A percentile compares a stretch with the other conserved stretches of the same genome.
Evolutionary conservation across 192 early-diverging fungal species (phyloP).

Genomic region (Backusella westeae): DNA sequence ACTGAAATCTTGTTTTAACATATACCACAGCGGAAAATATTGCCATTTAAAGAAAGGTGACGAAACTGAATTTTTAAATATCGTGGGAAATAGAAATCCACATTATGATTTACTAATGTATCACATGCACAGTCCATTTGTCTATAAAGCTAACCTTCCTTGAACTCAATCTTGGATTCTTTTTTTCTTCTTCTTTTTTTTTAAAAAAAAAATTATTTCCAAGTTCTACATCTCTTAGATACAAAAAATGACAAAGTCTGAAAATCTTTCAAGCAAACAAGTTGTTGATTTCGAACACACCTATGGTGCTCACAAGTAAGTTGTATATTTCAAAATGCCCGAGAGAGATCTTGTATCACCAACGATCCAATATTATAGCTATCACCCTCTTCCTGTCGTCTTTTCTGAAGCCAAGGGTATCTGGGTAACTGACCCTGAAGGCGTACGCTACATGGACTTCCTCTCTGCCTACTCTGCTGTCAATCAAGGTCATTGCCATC

Average conservation of each 20-base stretch:
- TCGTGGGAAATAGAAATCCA: neutral
- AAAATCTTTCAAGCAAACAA: slow-evolving; percentile 33
- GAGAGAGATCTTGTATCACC: neutral
- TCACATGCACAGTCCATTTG: neutral
- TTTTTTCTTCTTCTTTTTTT: neutral
- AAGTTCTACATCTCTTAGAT: no score
- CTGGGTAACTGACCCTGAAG: slow-evolving; percentile 94
- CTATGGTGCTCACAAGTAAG: slow-evolving; percentile 93
- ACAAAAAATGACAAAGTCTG: neutral
- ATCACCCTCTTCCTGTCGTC: slow-evolving; percentile 96
- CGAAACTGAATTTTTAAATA: neutral
- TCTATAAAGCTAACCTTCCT: neutral
- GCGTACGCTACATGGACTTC: slow-evolving; percentile 85
- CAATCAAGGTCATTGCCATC: slow-evolving; percentile 95
- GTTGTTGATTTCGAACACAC: slow-evolving; percentile 77
- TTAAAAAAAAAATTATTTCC: neutral
- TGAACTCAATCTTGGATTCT: neutral
- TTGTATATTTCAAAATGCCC: neutral
- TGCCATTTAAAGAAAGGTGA: neutral
- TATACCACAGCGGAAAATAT: neutral
- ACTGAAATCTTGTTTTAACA: neutral
- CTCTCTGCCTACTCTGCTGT: slow-evolving; percentile 82
- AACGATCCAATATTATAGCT: slow-evolving; percentile 43
- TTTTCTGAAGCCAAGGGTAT: slow-evolving; percentile 84
- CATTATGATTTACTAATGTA: neutral